phyloP scores from a whole-genome alignment of 2,329 filamentous ascomycete genomes.

The Cordyceps farinosa region DNA sequence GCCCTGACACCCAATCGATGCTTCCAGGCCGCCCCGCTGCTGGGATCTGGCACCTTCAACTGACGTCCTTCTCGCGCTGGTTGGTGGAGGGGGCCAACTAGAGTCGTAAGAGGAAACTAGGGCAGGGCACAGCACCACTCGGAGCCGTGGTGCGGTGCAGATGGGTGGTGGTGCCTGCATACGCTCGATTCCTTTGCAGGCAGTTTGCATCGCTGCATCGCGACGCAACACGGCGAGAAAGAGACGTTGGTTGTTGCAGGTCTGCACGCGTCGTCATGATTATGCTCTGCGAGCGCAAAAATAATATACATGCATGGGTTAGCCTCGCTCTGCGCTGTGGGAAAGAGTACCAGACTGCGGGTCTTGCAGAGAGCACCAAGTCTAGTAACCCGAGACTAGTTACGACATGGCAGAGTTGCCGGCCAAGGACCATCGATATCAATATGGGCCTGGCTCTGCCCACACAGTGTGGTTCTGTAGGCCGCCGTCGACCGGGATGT shows the following conservation, averaged over 20 bases:
- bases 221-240: not conserved
- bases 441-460: too few species aligned
- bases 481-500: too few species aligned
- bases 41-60: conserved; percentile 4
- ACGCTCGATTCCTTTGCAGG: not conserved
- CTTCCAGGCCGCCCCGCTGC: conserved; percentile 11
- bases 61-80: not conserved
- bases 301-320: not conserved
- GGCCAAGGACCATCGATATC: too few species aligned
- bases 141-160: not conserved
- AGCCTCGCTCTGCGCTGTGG: too few species aligned
- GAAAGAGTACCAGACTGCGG: too few species aligned
- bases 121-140: not conserved
- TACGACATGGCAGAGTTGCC: too few species aligned
- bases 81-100: not conserved
- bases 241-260: too few species aligned
- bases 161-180: not conserved
- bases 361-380: too few species aligned
- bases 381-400: too few species aligned
- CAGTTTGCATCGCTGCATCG: not conserved
- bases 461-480: too few species aligned
- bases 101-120: not conserved
- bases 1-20: conserved; percentile 13
- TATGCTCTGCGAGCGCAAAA: not conserved
- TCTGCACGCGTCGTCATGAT: not conserved